Evolutionary conservation across 164 flowering plant genomes (phyloP), one percentile per base, ranked within the genome.

Genomic region (Sedum album): DNA sequence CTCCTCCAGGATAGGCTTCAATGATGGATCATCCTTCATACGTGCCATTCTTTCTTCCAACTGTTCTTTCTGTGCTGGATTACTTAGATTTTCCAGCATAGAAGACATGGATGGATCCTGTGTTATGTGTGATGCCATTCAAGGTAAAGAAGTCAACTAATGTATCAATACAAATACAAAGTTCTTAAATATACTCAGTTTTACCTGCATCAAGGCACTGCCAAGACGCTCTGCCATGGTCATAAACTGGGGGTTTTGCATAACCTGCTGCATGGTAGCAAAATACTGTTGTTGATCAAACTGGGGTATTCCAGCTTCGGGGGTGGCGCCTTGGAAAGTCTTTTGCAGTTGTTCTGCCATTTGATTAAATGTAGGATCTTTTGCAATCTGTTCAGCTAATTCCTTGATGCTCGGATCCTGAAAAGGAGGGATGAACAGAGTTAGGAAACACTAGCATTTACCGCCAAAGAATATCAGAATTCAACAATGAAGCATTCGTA

Each of bases 181-280:
- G 11, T 8, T 26, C 5, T 17, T 28, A 38, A 15, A 38, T 30
- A 60, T 63, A 51, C 65, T 15, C 36, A 31, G 18, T 44, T 23
- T 57, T 79, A 91, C 98, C 96, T 89, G 94, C 87, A 93, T 86
- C 38, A 93, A 75, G 63, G 96, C 90, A 80, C 69, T 86, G 70
- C 98, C 98, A 79, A 93, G 97, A 42, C 87, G 89, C 77, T 93
- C 97, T 73, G 98, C 96, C 98, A 93, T 91, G 68, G 82, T 81
- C 97, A 91, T 88, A 74, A 93, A 93, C 44, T 88, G 88, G 66
- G 97, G 98, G 76, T 94, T 94, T 78, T 88, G 88, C 97, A 91
- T 94, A 76, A 94, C 98, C 74, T 91, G 95, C 76, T 89, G 95
- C 97, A 94, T 88, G 66, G 96, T 91, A 38, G 88, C 69, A 61